Conservation (phyloP, 2,329 filamentous ascomycete genomes). For the Aspergillus luchuensis region DNA sequence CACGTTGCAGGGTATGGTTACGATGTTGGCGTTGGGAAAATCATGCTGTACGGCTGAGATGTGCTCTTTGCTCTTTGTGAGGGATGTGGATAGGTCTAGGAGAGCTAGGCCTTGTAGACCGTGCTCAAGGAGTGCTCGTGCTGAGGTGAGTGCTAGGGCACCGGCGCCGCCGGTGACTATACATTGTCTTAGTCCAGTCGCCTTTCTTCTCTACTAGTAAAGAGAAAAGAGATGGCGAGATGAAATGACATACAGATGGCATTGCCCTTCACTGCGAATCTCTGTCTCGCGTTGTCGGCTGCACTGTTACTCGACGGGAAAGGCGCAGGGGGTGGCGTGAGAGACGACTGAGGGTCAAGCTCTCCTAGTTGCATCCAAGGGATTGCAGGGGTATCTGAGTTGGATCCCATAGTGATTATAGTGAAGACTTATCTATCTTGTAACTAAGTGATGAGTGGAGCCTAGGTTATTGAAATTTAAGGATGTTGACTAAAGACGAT, state of each 20-base stretch:
- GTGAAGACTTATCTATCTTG: not conserved
- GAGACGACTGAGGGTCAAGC: not conserved
- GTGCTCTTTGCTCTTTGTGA: constrained; percentile 38
- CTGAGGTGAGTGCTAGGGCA: constrained; percentile 60
- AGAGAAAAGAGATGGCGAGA: no score
- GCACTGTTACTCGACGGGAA: not conserved
- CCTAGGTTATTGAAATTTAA: no score
- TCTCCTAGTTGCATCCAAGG: not conserved
- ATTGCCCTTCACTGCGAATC: not conserved
- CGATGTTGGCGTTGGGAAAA: constrained; percentile 58
- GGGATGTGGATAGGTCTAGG: constrained; percentile 58
- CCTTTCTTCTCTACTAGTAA: no score
- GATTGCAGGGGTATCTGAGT: not conserved
- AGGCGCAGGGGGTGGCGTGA: not conserved
- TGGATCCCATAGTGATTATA: not conserved
- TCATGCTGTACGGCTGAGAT: constrained; percentile 52
- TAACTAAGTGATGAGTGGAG: not conserved
- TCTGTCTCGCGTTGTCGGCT: not conserved
- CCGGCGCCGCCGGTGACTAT: constrained; percentile 69
- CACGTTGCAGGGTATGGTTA: constrained; percentile 60
- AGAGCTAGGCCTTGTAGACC: constrained; percentile 61
- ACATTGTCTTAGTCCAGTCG: not conserved
- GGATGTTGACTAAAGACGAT: no score
- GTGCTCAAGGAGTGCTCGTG: constrained; percentile 67
- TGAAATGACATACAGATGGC: not conserved